Conservation (phyloP, 2,329 filamentous ascomycete genomes). For the Hortaea werneckii region DNA sequence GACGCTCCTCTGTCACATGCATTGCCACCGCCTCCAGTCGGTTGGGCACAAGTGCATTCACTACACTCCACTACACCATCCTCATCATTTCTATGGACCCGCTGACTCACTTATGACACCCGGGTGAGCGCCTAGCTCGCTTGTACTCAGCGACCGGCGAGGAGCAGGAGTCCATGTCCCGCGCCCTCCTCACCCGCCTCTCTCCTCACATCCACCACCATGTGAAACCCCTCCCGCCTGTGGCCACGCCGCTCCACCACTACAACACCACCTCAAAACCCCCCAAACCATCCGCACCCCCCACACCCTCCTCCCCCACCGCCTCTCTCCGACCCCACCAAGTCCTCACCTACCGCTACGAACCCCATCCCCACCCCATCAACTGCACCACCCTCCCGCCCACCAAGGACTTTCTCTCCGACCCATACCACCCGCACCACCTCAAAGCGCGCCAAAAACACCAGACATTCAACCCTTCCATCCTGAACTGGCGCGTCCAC, state of each 20-base stretch:
- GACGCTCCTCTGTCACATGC: too few relatives aligned
- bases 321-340: not conserved
- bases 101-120: too few relatives aligned
- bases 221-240: not conserved
- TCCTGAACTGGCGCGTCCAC: constrained; percentile 40
- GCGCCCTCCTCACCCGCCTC: too few relatives aligned
- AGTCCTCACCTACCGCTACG: constrained; percentile 12
- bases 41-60: too few relatives aligned
- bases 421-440: constrained; percentile 20
- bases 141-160: too few relatives aligned
- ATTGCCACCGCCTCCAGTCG: too few relatives aligned
- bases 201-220: not conserved
- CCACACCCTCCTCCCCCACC: not conserved
- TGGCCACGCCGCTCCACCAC: not conserved
- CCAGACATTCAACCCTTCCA: constrained; percentile 26
- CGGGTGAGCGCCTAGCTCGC: too few relatives aligned
- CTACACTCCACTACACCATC: too few relatives aligned
- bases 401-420: constrained; percentile 13
- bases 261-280: not conserved
- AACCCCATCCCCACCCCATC: constrained; percentile 13
- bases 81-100: too few relatives aligned
- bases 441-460: too few relatives aligned
- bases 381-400: constrained; percentile 17
- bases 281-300: not conserved
- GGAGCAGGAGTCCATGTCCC: too few relatives aligned